Conservation (phyloP, 768 basidiomycete genomes). For the Phlegmacium glaucopus region DNA sequence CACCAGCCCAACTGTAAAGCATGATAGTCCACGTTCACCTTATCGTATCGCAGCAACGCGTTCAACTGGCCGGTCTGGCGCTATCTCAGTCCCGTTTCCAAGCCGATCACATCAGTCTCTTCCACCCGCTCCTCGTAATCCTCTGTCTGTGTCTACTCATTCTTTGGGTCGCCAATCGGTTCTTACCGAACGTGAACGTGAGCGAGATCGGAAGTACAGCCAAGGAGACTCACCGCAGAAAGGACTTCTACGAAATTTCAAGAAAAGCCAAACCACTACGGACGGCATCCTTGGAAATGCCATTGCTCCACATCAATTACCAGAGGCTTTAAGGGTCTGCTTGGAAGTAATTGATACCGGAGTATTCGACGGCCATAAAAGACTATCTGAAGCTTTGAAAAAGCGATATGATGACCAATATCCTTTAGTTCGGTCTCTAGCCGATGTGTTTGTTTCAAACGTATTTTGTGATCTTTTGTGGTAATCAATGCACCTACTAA, state of each 20-base stretch:
- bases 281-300: constrained; percentile 47
- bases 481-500: constrained; percentile 10
- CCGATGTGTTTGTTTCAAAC: constrained; percentile 94
- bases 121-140: constrained; percentile 61
- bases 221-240: constrained; percentile 37
- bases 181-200: constrained; percentile 38
- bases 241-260: constrained; percentile 67
- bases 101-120: constrained; percentile 78
- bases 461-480: constrained; percentile 44
- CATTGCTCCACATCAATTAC: constrained; percentile 75
- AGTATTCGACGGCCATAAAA: constrained; percentile 86
- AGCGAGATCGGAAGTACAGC: constrained; percentile 49
- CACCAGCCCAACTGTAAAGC: constrained; percentile 38
- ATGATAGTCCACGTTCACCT: constrained; percentile 74
- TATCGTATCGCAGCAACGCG: constrained; percentile 53
- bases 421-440: constrained; percentile 86
- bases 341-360: constrained; percentile 84
- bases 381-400: constrained; percentile 77
- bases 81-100: constrained; percentile 66
- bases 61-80: constrained; percentile 36
- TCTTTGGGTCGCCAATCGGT: constrained; percentile 73
- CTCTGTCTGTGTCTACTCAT: constrained; percentile 60
- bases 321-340: constrained; percentile 83
- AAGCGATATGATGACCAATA: constrained; percentile 96
- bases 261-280: constrained; percentile 56